Evolutionary conservation across 495 filamentous ascomycete genomes (phyloP), one percentile per base, ranked within the genome.

Genomic region (Bryoglossum gracile): DNA sequence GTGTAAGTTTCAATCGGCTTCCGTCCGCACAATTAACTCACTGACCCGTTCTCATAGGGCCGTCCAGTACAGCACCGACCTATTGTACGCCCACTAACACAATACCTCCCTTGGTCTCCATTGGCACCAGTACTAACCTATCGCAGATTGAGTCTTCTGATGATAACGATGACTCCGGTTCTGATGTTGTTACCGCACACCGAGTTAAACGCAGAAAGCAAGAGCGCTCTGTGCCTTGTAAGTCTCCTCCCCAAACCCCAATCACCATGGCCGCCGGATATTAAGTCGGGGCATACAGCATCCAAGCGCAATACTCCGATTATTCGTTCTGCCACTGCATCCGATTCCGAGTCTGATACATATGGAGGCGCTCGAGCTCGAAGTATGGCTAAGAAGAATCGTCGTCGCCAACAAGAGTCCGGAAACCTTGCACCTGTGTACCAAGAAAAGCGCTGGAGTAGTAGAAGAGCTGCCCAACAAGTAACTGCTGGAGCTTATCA

Each of bases 401-500:
- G 77, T 43, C 83, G 84, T 14, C 83, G 80, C 39, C 75, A 86
- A 57, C 67, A 77, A 14, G 79, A 81, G 48, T 63, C 69, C 22
- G 76, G 75, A 46, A 51, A 45, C 24, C 70, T 75, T 8, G 76
- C 75, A 25, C 75, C 82, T 8, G 65, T 78, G 11, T 71, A 80
- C 18, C 75, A 80, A 45, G 86, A 89, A 54, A 83, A 94, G 48
- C 82, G 92, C 52, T 96, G 94, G 77, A 95, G 89, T 3, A 94
- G 85, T 30, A 75, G 92, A 43, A 83, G 86, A 49, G 88, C 89
- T 46, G 83, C 84, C 3, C 87, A 86, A 60, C 78, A 96, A 10
- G n/a, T n/a, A n/a, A 83, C 86, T 24, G 91, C 82, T 42, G 94
- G 94, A 61, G 89, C 76, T n/a, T 80, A 94, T 59, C 85, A 92